Base-by-base conservation (phyloP, 164 flowering plant species). In the Nelumbo lutea region DNA sequence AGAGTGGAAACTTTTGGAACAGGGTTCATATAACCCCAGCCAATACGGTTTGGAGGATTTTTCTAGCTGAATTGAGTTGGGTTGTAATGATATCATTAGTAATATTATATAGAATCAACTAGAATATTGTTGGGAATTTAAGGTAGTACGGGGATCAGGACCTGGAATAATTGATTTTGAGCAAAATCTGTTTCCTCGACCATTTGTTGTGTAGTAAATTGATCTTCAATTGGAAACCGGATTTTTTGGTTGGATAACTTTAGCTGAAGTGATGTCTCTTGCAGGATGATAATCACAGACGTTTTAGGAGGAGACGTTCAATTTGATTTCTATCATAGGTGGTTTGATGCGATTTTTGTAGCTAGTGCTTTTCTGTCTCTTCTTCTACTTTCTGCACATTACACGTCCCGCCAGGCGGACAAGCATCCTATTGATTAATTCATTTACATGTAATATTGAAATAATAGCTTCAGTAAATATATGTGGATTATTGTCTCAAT, bases 311-410 rank as follows among this genome's bases (percentile, higher is more conserved):
- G 96, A 62, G 99, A 95, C 73, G 89, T 95, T 70, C 99, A 95
- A 75, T 95, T 95, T 66, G 99, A 95, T 68, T 92, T 95, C 72
- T 95, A 95, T 71, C 99, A 95, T 67, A 79, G 99, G 45, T 95
- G 97, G 97, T 95, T 95, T 72, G 97, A 95, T 81, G 97, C 97
- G 10, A 92, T 95, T 46, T 95, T 95, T 82, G 97, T 88, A 59
- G 99, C 99, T 45, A 95, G 99, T 81, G 94, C 99, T 56, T 95
- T 95, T 80, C 90, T 95, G 53, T 95, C 99, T 70, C 77, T 95
- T 74, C 91, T 95, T 69, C 78, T 92, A 80, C 92, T 95, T 15
- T 92, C 99, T 76, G 99, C 96, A 41, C 99, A 95, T 76, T 90
- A 92, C 79, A 92, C 97, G 41, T 84, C 97, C 65, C 92, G 97